Evolutionary conservation across 805 yeast genomes (phyloP).

Genomic region (Lipomyces orientalis): DNA sequence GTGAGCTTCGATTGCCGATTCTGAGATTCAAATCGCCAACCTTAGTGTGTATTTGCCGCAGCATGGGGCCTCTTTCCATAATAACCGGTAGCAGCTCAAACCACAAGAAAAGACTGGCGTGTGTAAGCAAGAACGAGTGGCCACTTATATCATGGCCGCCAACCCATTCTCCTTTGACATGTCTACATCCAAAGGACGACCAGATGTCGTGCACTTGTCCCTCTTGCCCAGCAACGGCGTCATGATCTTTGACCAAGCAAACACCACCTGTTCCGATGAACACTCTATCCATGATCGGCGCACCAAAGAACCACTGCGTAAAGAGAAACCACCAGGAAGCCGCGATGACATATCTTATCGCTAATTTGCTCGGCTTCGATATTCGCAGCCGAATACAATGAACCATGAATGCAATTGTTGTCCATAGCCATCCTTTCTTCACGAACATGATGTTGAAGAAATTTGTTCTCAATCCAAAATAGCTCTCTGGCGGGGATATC

Average conservation of each 20-base stretch:
- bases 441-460: constrained; percentile 76
- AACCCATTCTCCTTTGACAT: constrained; percentile 67
- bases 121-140: constrained; percentile 79
- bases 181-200: constrained; percentile 56
- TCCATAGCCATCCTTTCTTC: constrained; percentile 95
- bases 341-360: constrained; percentile 54
- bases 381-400: constrained; percentile 22
- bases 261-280: constrained; percentile 83
- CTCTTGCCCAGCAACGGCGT: constrained; percentile 25
- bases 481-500: constrained; percentile 38
- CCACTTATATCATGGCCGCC: constrained; percentile 98
- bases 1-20: background rate
- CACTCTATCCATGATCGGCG: constrained; percentile 87
- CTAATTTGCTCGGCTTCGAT: constrained; percentile 16
- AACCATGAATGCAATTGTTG: constrained; percentile 52
- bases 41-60: constrained; percentile 34
- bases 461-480: constrained; percentile 60
- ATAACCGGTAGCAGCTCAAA: constrained; percentile 61
- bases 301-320: constrained; percentile 85
- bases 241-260: constrained; percentile 51
- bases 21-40: constrained; percentile 9
- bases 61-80: constrained; percentile 39
- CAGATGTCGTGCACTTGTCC: constrained; percentile 19
- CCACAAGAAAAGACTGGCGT: constrained; percentile 66
- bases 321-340: constrained; percentile 85